A percentile compares a stretch with the other conserved stretches of the same genome.
Conservation (phyloP, 345 rosid species). For the Adansonia digitata region DNA sequence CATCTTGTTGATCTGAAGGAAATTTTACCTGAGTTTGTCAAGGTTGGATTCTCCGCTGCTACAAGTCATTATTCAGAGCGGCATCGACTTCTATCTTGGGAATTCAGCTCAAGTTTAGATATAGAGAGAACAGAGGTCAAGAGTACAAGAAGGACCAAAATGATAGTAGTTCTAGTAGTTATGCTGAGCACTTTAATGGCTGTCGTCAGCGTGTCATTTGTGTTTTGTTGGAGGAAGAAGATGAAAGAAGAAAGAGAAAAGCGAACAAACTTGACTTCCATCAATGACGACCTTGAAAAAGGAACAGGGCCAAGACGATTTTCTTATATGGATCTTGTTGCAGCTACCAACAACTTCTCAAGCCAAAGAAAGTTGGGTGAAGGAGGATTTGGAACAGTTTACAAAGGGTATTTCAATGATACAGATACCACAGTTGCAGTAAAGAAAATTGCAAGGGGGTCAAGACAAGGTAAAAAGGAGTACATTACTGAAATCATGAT, state of each 20-base stretch:
- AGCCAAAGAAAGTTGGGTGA: constrained; percentile 25
- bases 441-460: constrained; percentile 40
- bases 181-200: constrained; percentile 7
- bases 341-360: constrained; percentile 33
- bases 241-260: constrained; percentile 4
- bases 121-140: background rate
- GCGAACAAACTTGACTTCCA: constrained; percentile 14
- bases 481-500: constrained; percentile 25
- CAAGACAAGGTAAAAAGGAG: constrained; percentile 17
- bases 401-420: constrained; percentile 16
- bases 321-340: constrained; percentile 25
- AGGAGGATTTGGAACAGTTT: background rate
- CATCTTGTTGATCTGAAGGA: constrained; percentile 21
- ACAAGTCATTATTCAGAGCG: constrained; percentile 3
- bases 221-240: constrained; percentile 8
- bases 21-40: constrained; percentile 31
- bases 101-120: constrained; percentile 31
- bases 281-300: constrained; percentile 37
- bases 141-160: background rate
- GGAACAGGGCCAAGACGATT: constrained; percentile 39
- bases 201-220: background rate
- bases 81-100: constrained; percentile 28
- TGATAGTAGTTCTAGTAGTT: constrained; percentile 14
- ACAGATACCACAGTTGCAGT: constrained; percentile 29
- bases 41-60: constrained; percentile 32